phyloP scores from a whole-genome alignment of 805 yeast genomes.

The Candida nitratophila region DNA sequence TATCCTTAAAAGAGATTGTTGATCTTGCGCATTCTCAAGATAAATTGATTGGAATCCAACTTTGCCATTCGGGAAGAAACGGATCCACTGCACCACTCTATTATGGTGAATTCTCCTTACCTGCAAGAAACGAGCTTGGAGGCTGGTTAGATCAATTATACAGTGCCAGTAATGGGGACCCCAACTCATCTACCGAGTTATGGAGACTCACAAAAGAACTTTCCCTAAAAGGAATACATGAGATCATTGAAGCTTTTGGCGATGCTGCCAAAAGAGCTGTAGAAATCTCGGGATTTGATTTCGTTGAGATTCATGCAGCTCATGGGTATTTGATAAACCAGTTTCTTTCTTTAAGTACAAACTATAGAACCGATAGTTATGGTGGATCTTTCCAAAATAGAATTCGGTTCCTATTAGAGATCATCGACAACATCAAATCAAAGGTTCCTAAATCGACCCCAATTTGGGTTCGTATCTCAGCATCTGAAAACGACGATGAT shows the following conservation, averaged over 20 bases:
- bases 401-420: slow-evolving; percentile 39
- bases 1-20: slow-evolving; percentile 30
- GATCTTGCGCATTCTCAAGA: slow-evolving; percentile 40
- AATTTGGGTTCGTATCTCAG: slow-evolving; percentile 41
- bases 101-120: slow-evolving; percentile 19
- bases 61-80: slow-evolving; percentile 52
- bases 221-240: slow-evolving; percentile 33
- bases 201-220: slow-evolving; percentile 34
- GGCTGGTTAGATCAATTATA: slow-evolving; percentile 39
- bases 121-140: slow-evolving; percentile 25
- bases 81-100: slow-evolving; percentile 13
- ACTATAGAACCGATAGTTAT: slow-evolving; percentile 53
- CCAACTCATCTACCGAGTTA: slow-evolving; percentile 4
- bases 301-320: slow-evolving; percentile 60
- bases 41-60: slow-evolving; percentile 42
- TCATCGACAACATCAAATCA: slow-evolving; percentile 34
- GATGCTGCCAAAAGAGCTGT: slow-evolving; percentile 43
- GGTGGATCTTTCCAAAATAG: slow-evolving; percentile 61
- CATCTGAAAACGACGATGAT: slow-evolving; percentile 34
- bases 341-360: slow-evolving; percentile 39
- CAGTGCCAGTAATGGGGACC: slow-evolving; percentile 33
- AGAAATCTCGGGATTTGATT: slow-evolving; percentile 48
- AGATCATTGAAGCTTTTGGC: slow-evolving; percentile 34
- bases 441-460: slow-evolving; percentile 34
- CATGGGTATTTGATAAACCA: slow-evolving; percentile 51